Evolutionary conservation across 2,329 filamentous ascomycete genomes (phyloP).

Genomic region (Madurella mycetomatis): DNA sequence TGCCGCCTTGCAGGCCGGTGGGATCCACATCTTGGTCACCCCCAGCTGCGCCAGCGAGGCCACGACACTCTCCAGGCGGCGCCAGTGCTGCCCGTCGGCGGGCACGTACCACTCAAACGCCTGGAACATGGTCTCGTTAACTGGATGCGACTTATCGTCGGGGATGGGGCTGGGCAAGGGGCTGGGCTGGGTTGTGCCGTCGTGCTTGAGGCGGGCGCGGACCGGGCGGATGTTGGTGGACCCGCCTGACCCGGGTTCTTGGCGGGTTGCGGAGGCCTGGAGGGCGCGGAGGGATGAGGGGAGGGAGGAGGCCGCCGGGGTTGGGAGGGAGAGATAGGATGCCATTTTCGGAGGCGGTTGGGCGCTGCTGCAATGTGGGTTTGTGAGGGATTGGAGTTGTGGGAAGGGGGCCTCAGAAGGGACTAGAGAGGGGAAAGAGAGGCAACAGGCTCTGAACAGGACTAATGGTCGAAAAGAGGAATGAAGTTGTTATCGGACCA

Average conservation of each 20-base stretch:
- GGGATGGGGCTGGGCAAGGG: constrained; percentile 7
- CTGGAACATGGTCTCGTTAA: constrained; percentile 56
- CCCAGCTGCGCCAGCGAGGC: constrained; percentile 55
- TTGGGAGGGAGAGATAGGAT: not conserved
- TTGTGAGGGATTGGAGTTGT: not conserved
- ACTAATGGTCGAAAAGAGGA: no score
- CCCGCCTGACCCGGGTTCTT: constrained; percentile 13
- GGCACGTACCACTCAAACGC: constrained; percentile 71
- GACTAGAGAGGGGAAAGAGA: no score
- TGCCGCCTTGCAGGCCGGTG: constrained; percentile 66
- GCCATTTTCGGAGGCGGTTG: not conserved
- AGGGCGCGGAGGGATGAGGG: constrained; percentile 10
- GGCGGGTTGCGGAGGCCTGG: constrained; percentile 6
- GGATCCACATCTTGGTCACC: constrained; percentile 62
- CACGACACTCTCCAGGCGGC: constrained; percentile 49
- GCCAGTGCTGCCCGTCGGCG: constrained; percentile 57
- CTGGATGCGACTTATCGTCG: constrained; percentile 16
- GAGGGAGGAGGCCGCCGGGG: constrained; percentile 1
- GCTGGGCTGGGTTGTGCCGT: constrained; percentile 7
- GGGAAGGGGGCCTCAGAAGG: not conserved
- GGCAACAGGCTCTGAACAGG: no score
- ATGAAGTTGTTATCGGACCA: no score
- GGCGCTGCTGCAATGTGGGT: not conserved
- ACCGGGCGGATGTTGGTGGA: constrained; percentile 20
- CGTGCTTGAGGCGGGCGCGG: constrained; percentile 12